Evolutionary conservation across 2,329 filamentous ascomycete species (phyloP), one percentile per base, ranked within the genome.

Genomic region (Grosmannia huntii): DNA sequence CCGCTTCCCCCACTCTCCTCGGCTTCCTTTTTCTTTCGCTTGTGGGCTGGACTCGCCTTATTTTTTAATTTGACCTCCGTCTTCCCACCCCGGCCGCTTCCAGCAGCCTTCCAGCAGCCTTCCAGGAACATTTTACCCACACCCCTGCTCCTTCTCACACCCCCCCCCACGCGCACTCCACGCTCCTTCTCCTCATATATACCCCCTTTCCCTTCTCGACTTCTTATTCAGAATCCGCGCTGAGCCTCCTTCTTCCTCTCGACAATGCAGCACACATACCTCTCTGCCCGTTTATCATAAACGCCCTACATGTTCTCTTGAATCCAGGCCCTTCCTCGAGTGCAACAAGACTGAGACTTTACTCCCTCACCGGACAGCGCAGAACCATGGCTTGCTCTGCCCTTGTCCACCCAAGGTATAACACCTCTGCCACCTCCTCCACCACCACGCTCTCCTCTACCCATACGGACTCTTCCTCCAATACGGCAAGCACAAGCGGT

Each of bases 31-130:
- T 53, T 27, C 53, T 50, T 50, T 49, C 38, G 23, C 25, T 53
- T 55, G 9, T 62, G 62, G 57, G 62, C 60, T 60, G 62, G 62
- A 41, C 60, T 62, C 59, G 58, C 61, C 41, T 62, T 51, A 44
- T 59, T 12, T 3, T 60, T 48, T 48, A 25, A 55, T 50, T 33
- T 27, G 2, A 27, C 51, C 12, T n/a, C 52, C 33, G 21, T 27
- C 27, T 38, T 36, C 3, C 4, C 33, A 44, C 49, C 50, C 23
- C 49, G 44, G 25, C 50, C 31, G 31, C 36, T 14, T 27, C n/a
- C 23, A 27, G 10, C 36, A 41, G 21, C 31, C 33, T 49, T 58
- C 21, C 48, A 28, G 19, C 25, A 51, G 23, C 33, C 25, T 55
- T 49, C 23, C 50, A 14, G 44, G 44, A 23, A 49, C 53, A 9